Evolutionary conservation across 2,329 filamentous ascomycete genomes (phyloP), one percentile per base, ranked within the genome.

Genomic region (Colletotrichum higginsianum): DNA sequence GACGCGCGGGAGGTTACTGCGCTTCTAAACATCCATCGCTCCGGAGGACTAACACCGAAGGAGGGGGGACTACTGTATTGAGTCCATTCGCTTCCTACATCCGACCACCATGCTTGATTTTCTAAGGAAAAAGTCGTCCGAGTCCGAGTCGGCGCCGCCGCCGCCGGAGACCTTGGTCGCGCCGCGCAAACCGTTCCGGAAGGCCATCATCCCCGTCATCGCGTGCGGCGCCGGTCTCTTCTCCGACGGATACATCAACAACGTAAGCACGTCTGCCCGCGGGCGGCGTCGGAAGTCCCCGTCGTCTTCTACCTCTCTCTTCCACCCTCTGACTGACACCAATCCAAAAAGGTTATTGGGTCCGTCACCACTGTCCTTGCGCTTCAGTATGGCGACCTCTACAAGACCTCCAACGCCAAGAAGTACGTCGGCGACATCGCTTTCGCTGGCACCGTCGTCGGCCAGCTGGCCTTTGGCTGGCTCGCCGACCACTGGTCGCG

Each of bases 191-290:
- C 66, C 61, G 38, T 72, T 72, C 49, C 66, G 66, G 4, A 21
- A 64, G 42, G 71, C 71, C 26, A 71, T 73, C 15, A 26, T 88
- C 87, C 94, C 95, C 16, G 93, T 94, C 1, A 92, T 98, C 76
- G 95, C 95, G 53, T 97, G 94, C 78, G 95, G 95, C 74, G 93
- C 95, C 62, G 95, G 95, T 77, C 87, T 98, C 2, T 98, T 98
- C 82, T 95, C 92, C 30, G 95, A 98, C 81, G 95, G 95, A 18
- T 98, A 98, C 81, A 89, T 98, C 79, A 97, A 97, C 82, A 94
- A 94, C 78, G 93, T 94, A 83, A 76, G 83, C 23, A 56, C 55
- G 3, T 26, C 65, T 7, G 42, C 38, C 15, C 18, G 16, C 18
- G 16, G 2, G 46, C 2, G 46, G 21, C 9, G 46, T 21, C 26